Evolutionary conservation across 495 filamentous ascomycete species (phyloP).

Genomic region (Echria macrotheca): DNA sequence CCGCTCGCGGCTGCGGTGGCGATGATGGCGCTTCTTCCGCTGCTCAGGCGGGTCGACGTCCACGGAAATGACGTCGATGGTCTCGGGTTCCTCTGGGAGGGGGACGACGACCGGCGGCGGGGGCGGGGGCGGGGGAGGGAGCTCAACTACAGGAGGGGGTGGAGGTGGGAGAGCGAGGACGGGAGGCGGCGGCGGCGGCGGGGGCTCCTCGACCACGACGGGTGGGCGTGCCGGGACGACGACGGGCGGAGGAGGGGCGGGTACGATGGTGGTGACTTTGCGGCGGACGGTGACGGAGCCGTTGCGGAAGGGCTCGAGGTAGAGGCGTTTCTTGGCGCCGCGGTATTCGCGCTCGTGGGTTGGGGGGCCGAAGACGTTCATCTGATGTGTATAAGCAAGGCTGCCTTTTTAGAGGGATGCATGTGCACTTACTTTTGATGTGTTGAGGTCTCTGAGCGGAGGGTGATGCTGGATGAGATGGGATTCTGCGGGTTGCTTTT

Average conservation of each 20-base stretch:
- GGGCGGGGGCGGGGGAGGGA: constrained; percentile 26
- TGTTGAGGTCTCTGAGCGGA: not conserved
- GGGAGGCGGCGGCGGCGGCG: constrained; percentile 29
- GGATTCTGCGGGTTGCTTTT: no score
- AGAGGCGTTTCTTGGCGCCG: constrained; percentile 39
- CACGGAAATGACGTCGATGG: constrained; percentile 49
- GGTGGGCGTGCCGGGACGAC: no score
- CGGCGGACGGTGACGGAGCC: constrained; percentile 34
- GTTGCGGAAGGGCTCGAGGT: constrained; percentile 37
- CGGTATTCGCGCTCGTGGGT: constrained; percentile 7
- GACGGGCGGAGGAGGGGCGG: constrained; percentile 25
- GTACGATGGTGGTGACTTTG: constrained; percentile 40
- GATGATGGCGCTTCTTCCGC: constrained; percentile 19
- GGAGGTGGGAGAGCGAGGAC: constrained; percentile 5
- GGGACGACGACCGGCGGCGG: constrained; percentile 16
- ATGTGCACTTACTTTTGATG: not conserved
- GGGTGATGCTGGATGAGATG: no score
- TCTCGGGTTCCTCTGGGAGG: constrained; percentile 25
- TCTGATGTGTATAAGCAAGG: no score
- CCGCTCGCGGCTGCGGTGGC: constrained; percentile 20
- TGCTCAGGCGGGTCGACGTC: constrained; percentile 39
- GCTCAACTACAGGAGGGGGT: constrained; percentile 16
- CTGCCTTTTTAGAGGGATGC: no score
- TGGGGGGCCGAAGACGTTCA: constrained; percentile 5
- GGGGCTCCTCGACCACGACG: constrained; percentile 22